Conservation (phyloP, 2,329 filamentous ascomycete genomes). For the Ascochyta clinopodiicola region DNA sequence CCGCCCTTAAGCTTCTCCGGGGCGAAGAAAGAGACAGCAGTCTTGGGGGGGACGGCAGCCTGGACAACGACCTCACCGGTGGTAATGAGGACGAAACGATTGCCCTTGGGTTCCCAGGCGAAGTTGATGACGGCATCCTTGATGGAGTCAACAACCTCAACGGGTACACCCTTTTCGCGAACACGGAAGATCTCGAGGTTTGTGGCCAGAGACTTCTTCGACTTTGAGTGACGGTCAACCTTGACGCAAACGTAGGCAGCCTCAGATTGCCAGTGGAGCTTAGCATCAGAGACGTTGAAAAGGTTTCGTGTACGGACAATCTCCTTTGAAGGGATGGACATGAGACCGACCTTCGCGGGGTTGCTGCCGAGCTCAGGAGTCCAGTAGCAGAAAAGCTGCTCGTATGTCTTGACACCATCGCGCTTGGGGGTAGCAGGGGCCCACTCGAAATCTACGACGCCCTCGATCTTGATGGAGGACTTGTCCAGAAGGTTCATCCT, state of each 20-base stretch:
- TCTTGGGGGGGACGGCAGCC: conserved; percentile 89
- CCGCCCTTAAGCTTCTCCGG: conserved; percentile 90
- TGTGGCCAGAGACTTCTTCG: conserved; percentile 96
- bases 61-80: conserved; percentile 81
- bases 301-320: conserved; percentile 93
- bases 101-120: conserved; percentile 97
- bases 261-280: conserved; percentile 98
- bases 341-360: conserved; percentile 93
- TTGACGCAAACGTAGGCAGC: conserved; percentile 95
- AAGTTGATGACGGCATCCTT: conserved; percentile 99
- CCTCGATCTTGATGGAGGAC: conserved; percentile 93
- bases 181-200: conserved; percentile 99
- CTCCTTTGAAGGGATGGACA: conserved; percentile 95
- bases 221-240: conserved; percentile 98
- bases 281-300: conserved; percentile 97
- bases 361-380: conserved; percentile 98
- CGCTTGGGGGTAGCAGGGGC: conserved; percentile 81
- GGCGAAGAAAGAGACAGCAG: conserved; percentile 92
- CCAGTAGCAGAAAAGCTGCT: conserved; percentile 98
- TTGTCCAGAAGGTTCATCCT: conserved; percentile 91
- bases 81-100: conserved; percentile 96
- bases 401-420: conserved; percentile 87
- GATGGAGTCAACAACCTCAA: conserved; percentile 96
- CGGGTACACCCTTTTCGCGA: conserved; percentile 95
- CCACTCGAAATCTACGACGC: conserved; percentile 98